Conservation (phyloP, 176 grass and related monocot species). For the Oryza australiensis region DNA sequence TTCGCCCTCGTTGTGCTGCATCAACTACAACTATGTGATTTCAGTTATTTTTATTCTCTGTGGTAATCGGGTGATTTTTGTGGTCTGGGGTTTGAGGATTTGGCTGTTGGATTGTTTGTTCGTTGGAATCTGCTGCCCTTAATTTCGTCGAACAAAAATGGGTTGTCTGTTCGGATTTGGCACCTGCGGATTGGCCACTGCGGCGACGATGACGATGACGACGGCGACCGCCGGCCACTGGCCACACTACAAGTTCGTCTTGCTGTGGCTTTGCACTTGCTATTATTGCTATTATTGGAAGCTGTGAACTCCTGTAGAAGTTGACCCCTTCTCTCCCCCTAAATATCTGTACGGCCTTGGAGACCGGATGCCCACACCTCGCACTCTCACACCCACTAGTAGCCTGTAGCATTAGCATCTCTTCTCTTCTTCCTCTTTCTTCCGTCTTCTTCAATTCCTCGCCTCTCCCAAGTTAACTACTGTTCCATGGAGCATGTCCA, state of each 20-base stretch:
- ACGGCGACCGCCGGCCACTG: no score
- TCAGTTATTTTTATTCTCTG: not conserved
- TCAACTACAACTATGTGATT: not conserved
- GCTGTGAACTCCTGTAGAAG: not conserved
- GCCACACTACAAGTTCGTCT: not conserved
- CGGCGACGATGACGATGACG: no score
- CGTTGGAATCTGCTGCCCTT: no score
- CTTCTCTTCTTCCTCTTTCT: not conserved
- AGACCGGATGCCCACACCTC: not conserved
- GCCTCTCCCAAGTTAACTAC: no score
- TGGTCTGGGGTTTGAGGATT: not conserved
- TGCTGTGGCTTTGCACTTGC: not conserved
- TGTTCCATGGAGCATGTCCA: no score
- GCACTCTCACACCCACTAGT: not conserved
- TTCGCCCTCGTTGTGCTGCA: not conserved
- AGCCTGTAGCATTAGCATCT: no score
- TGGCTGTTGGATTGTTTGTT: no score
- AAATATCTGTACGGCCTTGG: not conserved
- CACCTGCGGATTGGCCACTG: no score
- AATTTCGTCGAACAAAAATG: no score
- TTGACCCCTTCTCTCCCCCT: no score
- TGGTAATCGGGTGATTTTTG: not conserved
- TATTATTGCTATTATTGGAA: not conserved
- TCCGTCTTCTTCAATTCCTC: no score
- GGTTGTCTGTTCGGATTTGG: not conserved